Base-by-base conservation (phyloP, 2,329 filamentous ascomycete genomes). In the Fusarium sulawesiense region DNA sequence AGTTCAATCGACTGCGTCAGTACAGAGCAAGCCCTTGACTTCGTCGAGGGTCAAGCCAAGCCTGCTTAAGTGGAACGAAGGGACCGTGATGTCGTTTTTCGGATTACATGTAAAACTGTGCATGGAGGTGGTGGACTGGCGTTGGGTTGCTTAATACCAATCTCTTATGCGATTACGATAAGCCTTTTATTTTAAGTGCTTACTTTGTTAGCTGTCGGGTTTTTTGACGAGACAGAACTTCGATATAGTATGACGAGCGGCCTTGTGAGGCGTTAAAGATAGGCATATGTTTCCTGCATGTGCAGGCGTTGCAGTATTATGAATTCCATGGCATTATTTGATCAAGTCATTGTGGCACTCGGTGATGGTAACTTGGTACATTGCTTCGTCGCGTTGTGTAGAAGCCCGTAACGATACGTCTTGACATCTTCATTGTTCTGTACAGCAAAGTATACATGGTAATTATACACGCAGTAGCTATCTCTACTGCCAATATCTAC, bases 1-100 rank as follows among this genome's bases (percentile, higher is more conserved):
- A 97, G 93, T 83, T 93, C 90, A 41, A 97, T 99, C 76, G 93
- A 96, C 81, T 95, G 95, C 55, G 94, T 98, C 51, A 91, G 89
- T 68, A 89, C 90, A 58, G 93, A 97, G 70, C 93, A 96, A 75
- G 96, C 96, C 29, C 84, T 99, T 73, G 91, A 93, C 76, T 99
- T 99, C 78, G 94, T 99, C 14, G 95, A 98, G 79, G 95, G 94
- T 21, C 93, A 97, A 76, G 80, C 80, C 20, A 81, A 80, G 70
- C 79, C 79, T 49, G 64, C 48, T 55, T 76, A 62, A 71, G 47
- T 51, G 42, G 66, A 49, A 41, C 7, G 23, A 42, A 48, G 30
- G 29, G 45, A 37, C 18, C 27, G 55, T 47, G 44, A 50, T 42
- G 40, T 58, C 13, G 45, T 49, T 55, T 69, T 62, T 47, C 49